Conservation (phyloP, 2,329 filamentous ascomycete genomes). For the Cladosporium halotolerans region DNA sequence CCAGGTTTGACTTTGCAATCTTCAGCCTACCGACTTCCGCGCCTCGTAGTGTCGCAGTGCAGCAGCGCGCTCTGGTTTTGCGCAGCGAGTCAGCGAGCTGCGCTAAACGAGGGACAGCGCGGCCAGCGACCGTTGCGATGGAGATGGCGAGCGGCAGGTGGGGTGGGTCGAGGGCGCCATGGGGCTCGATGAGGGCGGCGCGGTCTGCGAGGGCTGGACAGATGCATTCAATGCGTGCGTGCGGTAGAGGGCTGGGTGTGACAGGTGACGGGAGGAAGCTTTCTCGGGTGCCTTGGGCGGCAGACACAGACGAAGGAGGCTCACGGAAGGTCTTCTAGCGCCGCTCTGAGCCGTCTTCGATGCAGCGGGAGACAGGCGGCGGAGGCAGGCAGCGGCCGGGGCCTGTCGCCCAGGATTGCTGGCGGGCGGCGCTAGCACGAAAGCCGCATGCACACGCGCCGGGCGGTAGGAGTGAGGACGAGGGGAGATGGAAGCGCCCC, state of each 20-base stretch:
- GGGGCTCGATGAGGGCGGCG: neutral
- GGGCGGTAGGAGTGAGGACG: neutral
- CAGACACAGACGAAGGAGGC: neutral
- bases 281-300: neutral
- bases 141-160: slow-evolving; percentile 8
- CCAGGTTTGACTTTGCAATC: neutral
- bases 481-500: neutral
- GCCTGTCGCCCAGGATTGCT: too few relatives aligned
- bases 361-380: neutral
- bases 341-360: neutral
- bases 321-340: slow-evolving; percentile 4
- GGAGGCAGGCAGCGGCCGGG: neutral
- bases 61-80: neutral
- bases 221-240: neutral
- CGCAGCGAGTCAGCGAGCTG: slow-evolving; percentile 3
- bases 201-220: neutral
- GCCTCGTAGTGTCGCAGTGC: neutral
- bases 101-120: slow-evolving; percentile 9
- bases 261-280: neutral
- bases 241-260: neutral
- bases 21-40: slow-evolving; percentile 4
- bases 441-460: too few relatives aligned
- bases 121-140: slow-evolving; percentile 5
- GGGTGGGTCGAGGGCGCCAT: slow-evolving; percentile 2
- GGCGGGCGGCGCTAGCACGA: too few relatives aligned